These are phyloP conservation scores for Tetraselmis striata DNA, from an alignment of 139 green algal genomes.

Conservation along the genomic window DNA sequence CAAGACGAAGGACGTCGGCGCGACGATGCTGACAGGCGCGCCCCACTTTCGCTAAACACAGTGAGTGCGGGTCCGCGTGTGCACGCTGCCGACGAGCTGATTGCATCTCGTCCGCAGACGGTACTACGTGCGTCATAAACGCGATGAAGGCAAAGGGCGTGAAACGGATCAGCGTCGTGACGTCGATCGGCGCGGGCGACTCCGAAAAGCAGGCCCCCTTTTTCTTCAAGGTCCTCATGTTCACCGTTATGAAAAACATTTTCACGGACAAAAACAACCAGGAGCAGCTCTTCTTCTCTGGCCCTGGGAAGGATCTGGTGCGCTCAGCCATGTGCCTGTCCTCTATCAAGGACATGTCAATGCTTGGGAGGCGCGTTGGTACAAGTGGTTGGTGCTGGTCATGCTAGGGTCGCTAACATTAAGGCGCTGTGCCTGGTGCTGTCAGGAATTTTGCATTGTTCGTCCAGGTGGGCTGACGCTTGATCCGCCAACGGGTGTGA, in stretches of 20 bases:
- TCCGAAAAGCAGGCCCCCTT: slow-evolving; percentile 17
- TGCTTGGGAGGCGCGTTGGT: too few species aligned
- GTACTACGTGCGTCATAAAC: slow-evolving; percentile 14
- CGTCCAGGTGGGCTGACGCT: slow-evolving; percentile 13
- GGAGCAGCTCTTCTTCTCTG: slow-evolving; percentile 14
- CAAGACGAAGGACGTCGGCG: slow-evolving; percentile 26
- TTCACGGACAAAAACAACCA: slow-evolving; percentile 30
- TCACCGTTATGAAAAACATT: slow-evolving; percentile 24
- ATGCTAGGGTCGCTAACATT: too few species aligned
- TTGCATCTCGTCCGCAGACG: too few species aligned
- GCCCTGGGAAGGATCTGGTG: slow-evolving; percentile 16
- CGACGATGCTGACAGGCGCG: slow-evolving; percentile 24
- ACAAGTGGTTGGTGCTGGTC: too few species aligned
- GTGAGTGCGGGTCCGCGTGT: too few species aligned
- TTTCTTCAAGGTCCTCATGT: slow-evolving; percentile 21
- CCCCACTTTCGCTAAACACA: too few species aligned
- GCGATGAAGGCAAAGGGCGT: slow-evolving; percentile 19
- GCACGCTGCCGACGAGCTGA: too few species aligned
- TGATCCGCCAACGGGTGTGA: slow-evolving; percentile 10
- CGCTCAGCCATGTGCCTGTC: too few species aligned
- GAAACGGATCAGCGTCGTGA: slow-evolving; percentile 16
- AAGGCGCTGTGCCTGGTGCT: too few species aligned
- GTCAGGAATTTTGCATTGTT: slow-evolving; percentile 19
- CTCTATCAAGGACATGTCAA: too few species aligned
- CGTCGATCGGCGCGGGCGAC: slow-evolving; percentile 21